phyloP scores from a whole-genome alignment of 306 rosid species.

The Cucumis melo region DNA sequence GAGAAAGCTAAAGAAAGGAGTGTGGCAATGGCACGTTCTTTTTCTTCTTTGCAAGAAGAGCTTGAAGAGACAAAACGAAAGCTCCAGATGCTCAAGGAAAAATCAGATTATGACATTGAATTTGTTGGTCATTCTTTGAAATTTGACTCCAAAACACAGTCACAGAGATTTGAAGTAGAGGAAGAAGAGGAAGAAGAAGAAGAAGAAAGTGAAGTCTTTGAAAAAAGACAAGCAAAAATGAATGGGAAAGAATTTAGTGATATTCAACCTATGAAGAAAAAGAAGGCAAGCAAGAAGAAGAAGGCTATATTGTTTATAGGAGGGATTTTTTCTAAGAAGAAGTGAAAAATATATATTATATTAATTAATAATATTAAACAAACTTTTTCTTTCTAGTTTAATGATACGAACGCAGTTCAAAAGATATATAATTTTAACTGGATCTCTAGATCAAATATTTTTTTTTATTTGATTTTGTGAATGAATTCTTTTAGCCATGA shows the following conservation, averaged over 20 bases:
- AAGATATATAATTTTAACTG: too few relatives aligned
- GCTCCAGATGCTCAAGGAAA: constrained; percentile 36
- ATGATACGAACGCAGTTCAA: too few relatives aligned
- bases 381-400: too few relatives aligned
- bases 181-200: background rate
- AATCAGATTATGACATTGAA: constrained; percentile 28
- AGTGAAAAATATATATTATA: background rate
- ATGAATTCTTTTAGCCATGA: background rate
- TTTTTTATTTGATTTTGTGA: background rate
- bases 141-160: constrained; percentile 18
- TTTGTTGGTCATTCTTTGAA: constrained; percentile 32
- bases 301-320: constrained; percentile 49
- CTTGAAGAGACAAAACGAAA: constrained; percentile 56
- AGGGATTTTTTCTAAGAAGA: constrained; percentile 51
- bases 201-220: constrained; percentile 36
- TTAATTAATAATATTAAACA: background rate
- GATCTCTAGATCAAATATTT: too few relatives aligned
- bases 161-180: constrained; percentile 1
- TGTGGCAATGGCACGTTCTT: constrained; percentile 53
- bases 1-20: constrained; percentile 66
- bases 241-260: constrained; percentile 43
- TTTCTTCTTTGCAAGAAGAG: constrained; percentile 64
- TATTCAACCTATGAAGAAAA: constrained; percentile 56
- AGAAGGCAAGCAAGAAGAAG: constrained; percentile 38
- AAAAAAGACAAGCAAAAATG: constrained; percentile 57